A percentile compares a stretch with the other conserved stretches of the same genome.
phyloP scores from a whole-genome alignment of 768 basidiomycete genomes.

The Lactarius pseudohatsudake region DNA sequence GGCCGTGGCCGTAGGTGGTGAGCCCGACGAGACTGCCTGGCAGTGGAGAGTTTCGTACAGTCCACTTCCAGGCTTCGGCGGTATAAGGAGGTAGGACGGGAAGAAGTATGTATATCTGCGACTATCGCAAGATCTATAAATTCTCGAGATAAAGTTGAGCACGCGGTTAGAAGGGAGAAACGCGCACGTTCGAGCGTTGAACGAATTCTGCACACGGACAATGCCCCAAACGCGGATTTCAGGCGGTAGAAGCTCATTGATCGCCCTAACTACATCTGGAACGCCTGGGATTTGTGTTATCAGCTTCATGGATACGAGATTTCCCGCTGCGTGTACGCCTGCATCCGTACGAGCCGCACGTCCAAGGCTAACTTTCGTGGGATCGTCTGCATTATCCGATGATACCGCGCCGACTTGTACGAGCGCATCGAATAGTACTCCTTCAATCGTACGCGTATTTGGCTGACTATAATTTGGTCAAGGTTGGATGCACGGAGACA shows the following conservation, averaged over 20 bases:
- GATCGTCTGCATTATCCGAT: constrained; percentile 88
- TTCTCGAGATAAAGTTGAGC: not conserved
- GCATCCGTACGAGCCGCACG: constrained; percentile 96
- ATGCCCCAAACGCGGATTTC: constrained; percentile 93
- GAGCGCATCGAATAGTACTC: constrained; percentile 82
- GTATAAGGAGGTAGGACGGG: constrained; percentile 88
- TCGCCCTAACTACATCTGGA: constrained; percentile 61
- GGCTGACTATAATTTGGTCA: constrained; percentile 54
- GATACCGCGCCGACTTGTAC: constrained; percentile 93
- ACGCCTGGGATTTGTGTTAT: constrained; percentile 75
- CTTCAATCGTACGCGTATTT: constrained; percentile 81
- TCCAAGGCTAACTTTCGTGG: constrained; percentile 82
- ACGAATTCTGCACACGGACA: constrained; percentile 76
- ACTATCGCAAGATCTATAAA: constrained; percentile 82
- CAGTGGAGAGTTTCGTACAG: constrained; percentile 49
- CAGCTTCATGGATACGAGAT: constrained; percentile 89
- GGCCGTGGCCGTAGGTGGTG: constrained; percentile 12
- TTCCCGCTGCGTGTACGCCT: constrained; percentile 96
- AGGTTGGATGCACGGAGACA: not conserved
- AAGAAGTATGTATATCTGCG: constrained; percentile 98
- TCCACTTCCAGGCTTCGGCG: constrained; percentile 76
- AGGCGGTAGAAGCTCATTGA: constrained; percentile 88
- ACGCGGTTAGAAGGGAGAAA: constrained; percentile 8
- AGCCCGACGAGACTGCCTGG: constrained; percentile 34
- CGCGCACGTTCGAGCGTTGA: constrained; percentile 71